A percentile compares a stretch with the other conserved stretches of the same genome.
These are phyloP conservation scores for Amaranthus hypochondriacus DNA, from an alignment of 148 eudicot genomes.

Conservation along the genomic window DNA sequence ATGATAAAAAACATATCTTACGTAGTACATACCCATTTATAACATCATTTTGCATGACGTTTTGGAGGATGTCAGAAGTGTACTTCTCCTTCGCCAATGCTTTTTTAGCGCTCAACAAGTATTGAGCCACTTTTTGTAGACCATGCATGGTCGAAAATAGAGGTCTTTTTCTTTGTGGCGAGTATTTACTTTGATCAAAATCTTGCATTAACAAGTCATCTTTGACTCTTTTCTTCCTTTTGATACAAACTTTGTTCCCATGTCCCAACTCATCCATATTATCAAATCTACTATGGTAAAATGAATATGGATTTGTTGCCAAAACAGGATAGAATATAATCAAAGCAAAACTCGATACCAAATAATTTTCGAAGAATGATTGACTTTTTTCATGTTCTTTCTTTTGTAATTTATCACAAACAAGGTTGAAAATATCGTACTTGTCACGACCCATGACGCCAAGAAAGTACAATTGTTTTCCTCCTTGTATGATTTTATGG, in stretches of 20 bases:
- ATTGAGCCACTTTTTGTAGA: not conserved
- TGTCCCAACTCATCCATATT: not conserved
- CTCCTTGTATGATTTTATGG: not conserved
- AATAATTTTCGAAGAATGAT: not conserved
- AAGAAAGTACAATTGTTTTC: slow-evolving; percentile 24
- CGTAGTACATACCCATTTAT: too few species aligned
- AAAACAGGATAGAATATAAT: not conserved
- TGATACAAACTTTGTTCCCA: not conserved
- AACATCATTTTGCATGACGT: not conserved
- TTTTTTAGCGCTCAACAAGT: not conserved
- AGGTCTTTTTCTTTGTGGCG: too few species aligned
- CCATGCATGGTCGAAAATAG: not conserved
- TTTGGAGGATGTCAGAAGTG: not conserved
- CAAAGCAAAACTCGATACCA: too few species aligned
- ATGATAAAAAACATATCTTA: not conserved
- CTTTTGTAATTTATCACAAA: not conserved
- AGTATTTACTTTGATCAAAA: too few species aligned
- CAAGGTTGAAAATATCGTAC: not conserved
- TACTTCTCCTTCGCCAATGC: not conserved
- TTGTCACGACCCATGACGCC: slow-evolving; percentile 12
- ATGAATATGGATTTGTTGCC: not conserved
- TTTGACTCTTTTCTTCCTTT: not conserved
- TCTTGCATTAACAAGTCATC: not conserved
- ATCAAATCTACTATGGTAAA: slow-evolving; percentile 6
- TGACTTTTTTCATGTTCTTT: not conserved